A percentile compares a stretch with the other conserved stretches of the same genome.
Conservation (phyloP, 139 green algal species). For the Zygnema circumcarinatum region DNA sequence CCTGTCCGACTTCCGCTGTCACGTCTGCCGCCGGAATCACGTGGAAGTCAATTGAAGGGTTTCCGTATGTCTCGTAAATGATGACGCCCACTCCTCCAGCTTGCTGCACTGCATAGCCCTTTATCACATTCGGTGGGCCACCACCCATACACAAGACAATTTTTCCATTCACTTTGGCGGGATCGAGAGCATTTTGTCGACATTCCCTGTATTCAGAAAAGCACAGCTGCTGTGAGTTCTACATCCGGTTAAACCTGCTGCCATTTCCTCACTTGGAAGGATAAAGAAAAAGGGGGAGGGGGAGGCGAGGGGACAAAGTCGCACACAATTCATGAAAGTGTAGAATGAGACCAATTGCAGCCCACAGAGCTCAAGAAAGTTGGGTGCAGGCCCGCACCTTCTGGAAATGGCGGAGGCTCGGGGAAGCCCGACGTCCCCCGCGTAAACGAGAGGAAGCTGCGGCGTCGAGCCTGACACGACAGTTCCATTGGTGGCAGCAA, state of each 20-base stretch:
- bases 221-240: not conserved
- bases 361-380: too few relatives aligned
- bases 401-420: too few relatives aligned
- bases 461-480: not conserved
- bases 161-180: slow-evolving; percentile 31
- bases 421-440: not conserved
- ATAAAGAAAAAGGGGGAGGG: slow-evolving; percentile 9
- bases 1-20: not conserved
- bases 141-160: slow-evolving; percentile 21
- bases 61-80: not conserved
- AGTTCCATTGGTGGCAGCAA: not conserved
- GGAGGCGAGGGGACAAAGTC: not conserved
- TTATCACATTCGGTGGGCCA: not conserved
- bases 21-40: not conserved
- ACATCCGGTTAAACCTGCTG: not conserved
- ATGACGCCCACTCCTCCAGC: slow-evolving; percentile 8
- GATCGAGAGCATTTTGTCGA: slow-evolving; percentile 2
- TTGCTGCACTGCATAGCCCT: not conserved
- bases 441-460: not conserved
- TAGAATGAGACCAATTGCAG: not conserved
- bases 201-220: not conserved
- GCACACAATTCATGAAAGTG: not conserved
- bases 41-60: not conserved
- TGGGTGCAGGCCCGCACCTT: too few relatives aligned
- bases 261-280: not conserved